Percentiles rank a stretch among this genome's conserved stretches.
Evolutionary conservation across 164 flowering plant genomes (phyloP).

Genomic region (Piper betle): DNA sequence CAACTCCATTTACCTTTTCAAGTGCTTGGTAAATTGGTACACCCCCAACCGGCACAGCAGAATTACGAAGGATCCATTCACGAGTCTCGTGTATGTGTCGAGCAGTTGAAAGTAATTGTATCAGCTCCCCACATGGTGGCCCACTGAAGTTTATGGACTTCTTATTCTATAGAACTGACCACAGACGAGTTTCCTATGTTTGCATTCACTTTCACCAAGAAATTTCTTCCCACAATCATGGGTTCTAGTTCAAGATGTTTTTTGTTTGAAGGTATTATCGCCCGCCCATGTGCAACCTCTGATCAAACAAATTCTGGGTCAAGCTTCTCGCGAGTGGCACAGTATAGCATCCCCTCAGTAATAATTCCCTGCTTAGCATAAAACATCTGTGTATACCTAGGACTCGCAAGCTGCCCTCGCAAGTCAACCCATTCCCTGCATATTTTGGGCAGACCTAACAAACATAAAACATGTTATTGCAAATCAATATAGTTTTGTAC

Average conservation of each 20-base stretch:
- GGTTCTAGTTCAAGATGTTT: slow-evolving; percentile 96
- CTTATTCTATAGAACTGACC: slow-evolving; percentile 96
- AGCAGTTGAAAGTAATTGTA: slow-evolving; percentile 92
- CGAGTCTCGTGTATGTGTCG: slow-evolving; percentile 99
- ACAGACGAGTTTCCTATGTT: slow-evolving; percentile 98
- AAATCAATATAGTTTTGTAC: too few species aligned
- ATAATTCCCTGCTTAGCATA: slow-evolving; percentile 92
- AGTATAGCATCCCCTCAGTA: slow-evolving; percentile 92
- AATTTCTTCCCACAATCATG: slow-evolving; percentile 92
- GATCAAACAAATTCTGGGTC: slow-evolving; percentile 95
- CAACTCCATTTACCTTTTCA: slow-evolving; percentile 93
- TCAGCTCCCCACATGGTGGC: slow-evolving; percentile 99
- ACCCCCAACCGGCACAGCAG: slow-evolving; percentile 96
- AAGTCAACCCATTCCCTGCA: slow-evolving; percentile 83
- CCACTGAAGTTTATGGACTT: slow-evolving; percentile 98
- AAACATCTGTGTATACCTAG: slow-evolving; percentile 93
- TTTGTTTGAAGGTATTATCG: slow-evolving; percentile 98
- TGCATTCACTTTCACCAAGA: slow-evolving; percentile 96
- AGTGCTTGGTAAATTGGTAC: slow-evolving; percentile 99
- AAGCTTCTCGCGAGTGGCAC: slow-evolving; percentile 92
- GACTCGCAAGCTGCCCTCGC: slow-evolving; percentile 58
- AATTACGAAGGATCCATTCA: slow-evolving; percentile 96
- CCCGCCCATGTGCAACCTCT: slow-evolving; percentile 98
- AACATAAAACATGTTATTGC: background rate
- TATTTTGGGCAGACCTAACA: slow-evolving; percentile 74